Evolutionary conservation across 306 rosid species (phyloP).

Genomic region (Cucurbita argyrosperma): DNA sequence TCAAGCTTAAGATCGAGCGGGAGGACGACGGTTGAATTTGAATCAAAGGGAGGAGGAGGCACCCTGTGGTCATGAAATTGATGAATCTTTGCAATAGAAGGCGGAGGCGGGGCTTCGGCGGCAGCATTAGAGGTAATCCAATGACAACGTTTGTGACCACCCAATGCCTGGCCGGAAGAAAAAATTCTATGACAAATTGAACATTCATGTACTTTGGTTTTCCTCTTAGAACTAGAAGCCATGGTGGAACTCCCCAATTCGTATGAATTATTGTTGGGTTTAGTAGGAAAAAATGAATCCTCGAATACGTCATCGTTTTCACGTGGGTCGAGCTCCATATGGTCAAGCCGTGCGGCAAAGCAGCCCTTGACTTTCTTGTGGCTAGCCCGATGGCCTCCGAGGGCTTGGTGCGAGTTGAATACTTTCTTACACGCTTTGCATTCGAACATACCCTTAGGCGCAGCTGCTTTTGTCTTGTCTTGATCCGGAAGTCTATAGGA

Average conservation of each 20-base stretch:
- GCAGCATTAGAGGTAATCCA: slow-evolving; percentile 73
- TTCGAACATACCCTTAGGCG: slow-evolving; percentile 46
- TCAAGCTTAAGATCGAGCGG: slow-evolving; percentile 62
- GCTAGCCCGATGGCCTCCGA: slow-evolving; percentile 94
- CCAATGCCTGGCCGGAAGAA: slow-evolving; percentile 85
- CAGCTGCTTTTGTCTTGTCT: slow-evolving; percentile 37
- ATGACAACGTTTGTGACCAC: slow-evolving; percentile 91
- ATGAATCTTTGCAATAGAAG: slow-evolving; percentile 47
- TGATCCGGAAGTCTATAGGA: slow-evolving; percentile 21
- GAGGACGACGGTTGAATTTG: not conserved
- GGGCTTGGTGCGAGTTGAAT: slow-evolving; percentile 87
- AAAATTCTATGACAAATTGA: slow-evolving; percentile 84
- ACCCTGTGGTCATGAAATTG: slow-evolving; percentile 43
- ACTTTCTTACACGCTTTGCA: slow-evolving; percentile 94
- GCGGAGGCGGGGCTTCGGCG: slow-evolving; percentile 16
- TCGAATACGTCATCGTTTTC: slow-evolving; percentile 45
- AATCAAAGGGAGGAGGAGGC: not conserved
- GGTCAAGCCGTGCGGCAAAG: slow-evolving; percentile 65
- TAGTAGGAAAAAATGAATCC: slow-evolving; percentile 42
- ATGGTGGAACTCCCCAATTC: slow-evolving; percentile 11
- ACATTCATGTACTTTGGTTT: slow-evolving; percentile 74
- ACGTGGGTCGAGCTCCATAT: slow-evolving; percentile 18
- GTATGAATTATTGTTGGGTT: slow-evolving; percentile 27
- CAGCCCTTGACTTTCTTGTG: slow-evolving; percentile 95
- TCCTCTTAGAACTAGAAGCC: slow-evolving; percentile 46